Evolutionary conservation across 768 basidiomycete genomes (phyloP), one percentile per base, ranked within the genome.

Genomic region (Roridomyces roridus): DNA sequence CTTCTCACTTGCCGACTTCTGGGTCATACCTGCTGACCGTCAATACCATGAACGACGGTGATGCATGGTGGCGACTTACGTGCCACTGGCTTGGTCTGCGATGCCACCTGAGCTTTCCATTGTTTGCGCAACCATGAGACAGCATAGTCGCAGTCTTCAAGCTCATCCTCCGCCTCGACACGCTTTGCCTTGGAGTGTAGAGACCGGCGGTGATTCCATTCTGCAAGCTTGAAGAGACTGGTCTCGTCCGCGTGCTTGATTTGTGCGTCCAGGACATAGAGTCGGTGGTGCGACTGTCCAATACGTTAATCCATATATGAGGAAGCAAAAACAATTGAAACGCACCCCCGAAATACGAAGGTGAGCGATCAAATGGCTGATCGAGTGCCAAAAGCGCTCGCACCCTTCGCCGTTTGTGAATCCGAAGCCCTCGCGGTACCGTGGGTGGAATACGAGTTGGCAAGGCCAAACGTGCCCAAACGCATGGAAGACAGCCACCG

Each of bases 381-480:
- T 64, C 6, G 57, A 55, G 2, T 64, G 70, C 75, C 76, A 78
- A 23, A 76, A 67, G 4, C 65, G 46, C 52, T 77, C 71, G 59
- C 67, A 65, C 1, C 74, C 70, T 49, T 75, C 70, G 0, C 67
- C 68, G 60, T 71, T 64, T 0, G 66, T 60, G 21, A 68, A 59
- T 6, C 70, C 72, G 52, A 70, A 69, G 0, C 73, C 72, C n/a
- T 48, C 24, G 31, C 68, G 61, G 35, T 72, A 69, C 4, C 72
- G 54, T 5, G 76, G 77, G 50, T 77, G 70, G 58, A 69, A 77
- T 6, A 72, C 56, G 2, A 75, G 18, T 39, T 76, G 73, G 49
- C 74, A 76, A 10, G 70, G 62, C 75, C 76, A 77, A 34, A 73
- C 68, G 51, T 79, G 77, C 1, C 75, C 73, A 54, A 73, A 78